These are phyloP conservation scores for Leishmania guyanensis DNA, from an alignment of 208 protist species.

Conservation along the genomic window DNA sequence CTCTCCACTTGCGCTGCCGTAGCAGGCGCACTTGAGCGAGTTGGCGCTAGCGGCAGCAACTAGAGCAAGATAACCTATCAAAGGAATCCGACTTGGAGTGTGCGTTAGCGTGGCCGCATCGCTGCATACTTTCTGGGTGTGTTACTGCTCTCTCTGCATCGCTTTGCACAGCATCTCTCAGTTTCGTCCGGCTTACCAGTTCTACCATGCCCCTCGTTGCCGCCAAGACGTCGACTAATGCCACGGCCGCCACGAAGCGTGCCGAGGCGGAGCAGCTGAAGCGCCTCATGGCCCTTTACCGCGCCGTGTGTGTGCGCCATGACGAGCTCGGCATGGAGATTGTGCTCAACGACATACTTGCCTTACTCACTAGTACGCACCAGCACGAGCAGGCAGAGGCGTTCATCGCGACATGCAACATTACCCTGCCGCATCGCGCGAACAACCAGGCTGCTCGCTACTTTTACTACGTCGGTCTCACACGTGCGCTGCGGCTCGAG, in stretches of 20 bases:
- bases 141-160: not conserved
- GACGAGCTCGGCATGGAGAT: constrained; percentile 89
- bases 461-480: constrained; percentile 96
- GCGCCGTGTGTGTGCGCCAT: constrained; percentile 83
- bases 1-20: not conserved
- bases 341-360: constrained; percentile 86
- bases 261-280: constrained; percentile 54
- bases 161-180: not conserved
- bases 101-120: not conserved
- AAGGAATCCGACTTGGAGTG: not conserved
- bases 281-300: constrained; percentile 81
- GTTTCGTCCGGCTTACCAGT: not conserved
- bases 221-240: constrained; percentile 6
- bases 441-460: constrained; percentile 96
- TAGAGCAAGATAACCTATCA: not conserved
- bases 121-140: not conserved
- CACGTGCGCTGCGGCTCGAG: constrained; percentile 96
- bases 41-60: not conserved
- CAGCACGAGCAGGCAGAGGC: constrained; percentile 86
- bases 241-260: constrained; percentile 22
- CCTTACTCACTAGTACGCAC: constrained; percentile 69
- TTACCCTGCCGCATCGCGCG: constrained; percentile 76
- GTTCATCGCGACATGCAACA: constrained; percentile 84
- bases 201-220: constrained; percentile 19
- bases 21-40: not conserved